Evolutionary conservation across 805 yeast species (phyloP).

Genomic region (Hanseniaspora nectarophila): DNA sequence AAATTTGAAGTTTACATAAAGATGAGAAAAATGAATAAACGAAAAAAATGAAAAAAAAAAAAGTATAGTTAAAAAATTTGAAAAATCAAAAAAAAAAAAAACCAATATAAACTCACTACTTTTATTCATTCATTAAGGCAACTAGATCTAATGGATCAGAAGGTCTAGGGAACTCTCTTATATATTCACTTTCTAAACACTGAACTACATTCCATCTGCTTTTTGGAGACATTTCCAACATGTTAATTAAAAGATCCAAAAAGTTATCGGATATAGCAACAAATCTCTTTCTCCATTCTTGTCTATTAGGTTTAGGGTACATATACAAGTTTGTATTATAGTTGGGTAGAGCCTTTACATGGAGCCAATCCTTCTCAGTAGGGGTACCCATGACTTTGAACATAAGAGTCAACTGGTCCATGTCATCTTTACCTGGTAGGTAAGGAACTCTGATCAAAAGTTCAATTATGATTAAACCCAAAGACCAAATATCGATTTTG

Average conservation of each 20-base stretch:
- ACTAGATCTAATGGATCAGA: slow-evolving; percentile 40
- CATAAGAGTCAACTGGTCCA: slow-evolving; percentile 84
- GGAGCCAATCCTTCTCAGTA: slow-evolving; percentile 83
- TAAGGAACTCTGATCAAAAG: slow-evolving; percentile 91
- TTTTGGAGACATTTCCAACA: slow-evolving; percentile 72
- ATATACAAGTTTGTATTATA: slow-evolving; percentile 54
- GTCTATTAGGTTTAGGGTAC: slow-evolving; percentile 73
- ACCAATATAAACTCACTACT: background rate
- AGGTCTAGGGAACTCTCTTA: slow-evolving; percentile 62
- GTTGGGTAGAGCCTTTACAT: slow-evolving; percentile 64
- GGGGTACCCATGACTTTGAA: slow-evolving; percentile 95
- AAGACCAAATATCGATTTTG: slow-evolving; percentile 91
- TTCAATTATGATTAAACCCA: slow-evolving; percentile 93
- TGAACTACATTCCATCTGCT: slow-evolving; percentile 51
- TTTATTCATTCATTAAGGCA: slow-evolving; percentile 9
- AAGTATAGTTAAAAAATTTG: too few relatives aligned
- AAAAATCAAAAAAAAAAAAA: background rate
- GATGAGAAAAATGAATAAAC: too few relatives aligned
- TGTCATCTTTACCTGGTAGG: slow-evolving; percentile 81
- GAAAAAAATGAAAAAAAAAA: too few relatives aligned
- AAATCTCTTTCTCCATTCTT: slow-evolving; percentile 69
- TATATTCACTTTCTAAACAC: slow-evolving; percentile 57
- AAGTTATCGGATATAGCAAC: slow-evolving; percentile 86
- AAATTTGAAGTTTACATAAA: too few relatives aligned
- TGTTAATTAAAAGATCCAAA: slow-evolving; percentile 54